These are phyloP conservation scores for Colletotrichum sp. DNA, from an alignment of 2,329 filamentous ascomycete genomes.

Conservation along the genomic window DNA sequence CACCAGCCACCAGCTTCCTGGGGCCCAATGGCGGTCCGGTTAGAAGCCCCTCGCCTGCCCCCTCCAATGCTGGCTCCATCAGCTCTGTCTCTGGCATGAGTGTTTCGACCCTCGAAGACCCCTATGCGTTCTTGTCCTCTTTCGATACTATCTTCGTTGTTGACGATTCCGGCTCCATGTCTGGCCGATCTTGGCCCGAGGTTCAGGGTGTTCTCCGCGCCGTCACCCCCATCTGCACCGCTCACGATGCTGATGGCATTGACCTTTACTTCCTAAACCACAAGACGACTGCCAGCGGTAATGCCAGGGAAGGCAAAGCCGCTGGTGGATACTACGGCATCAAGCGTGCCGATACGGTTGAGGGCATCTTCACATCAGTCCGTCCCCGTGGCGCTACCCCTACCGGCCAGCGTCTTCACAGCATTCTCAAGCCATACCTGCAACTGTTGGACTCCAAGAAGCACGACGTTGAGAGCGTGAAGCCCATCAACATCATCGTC, in stretches of 20 bases:
- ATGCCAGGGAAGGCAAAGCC: slow-evolving; percentile 30
- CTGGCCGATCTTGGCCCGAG: slow-evolving; percentile 76
- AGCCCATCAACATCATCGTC: slow-evolving; percentile 89
- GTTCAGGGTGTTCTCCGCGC: slow-evolving; percentile 70
- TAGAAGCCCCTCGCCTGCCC: slow-evolving; percentile 20
- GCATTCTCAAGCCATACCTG: slow-evolving; percentile 78
- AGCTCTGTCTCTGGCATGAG: slow-evolving; percentile 24
- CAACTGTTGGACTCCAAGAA: slow-evolving; percentile 38
- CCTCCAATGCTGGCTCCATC: slow-evolving; percentile 20
- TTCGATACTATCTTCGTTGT: slow-evolving; percentile 93
- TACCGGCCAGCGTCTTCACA: slow-evolving; percentile 72
- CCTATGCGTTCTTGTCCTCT: slow-evolving; percentile 73
- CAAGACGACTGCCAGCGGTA: slow-evolving; percentile 41
- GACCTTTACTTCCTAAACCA: slow-evolving; percentile 93
- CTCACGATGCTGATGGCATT: slow-evolving; percentile 81
- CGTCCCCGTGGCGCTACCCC: slow-evolving; percentile 71
- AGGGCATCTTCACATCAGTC: slow-evolving; percentile 72
- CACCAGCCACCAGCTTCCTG: slow-evolving; percentile 4
- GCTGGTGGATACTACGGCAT: slow-evolving; percentile 69
- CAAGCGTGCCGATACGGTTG: slow-evolving; percentile 59
- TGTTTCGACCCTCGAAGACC: slow-evolving; percentile 59
- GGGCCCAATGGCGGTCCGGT: background rate
- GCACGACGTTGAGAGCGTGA: slow-evolving; percentile 52
- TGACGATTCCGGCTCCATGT: slow-evolving; percentile 92
- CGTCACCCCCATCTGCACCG: slow-evolving; percentile 82